Evolutionary conservation across 2,329 filamentous ascomycete species (phyloP), one percentile per base, ranked within the genome.

Genomic region (Colletotrichum coccodes): DNA sequence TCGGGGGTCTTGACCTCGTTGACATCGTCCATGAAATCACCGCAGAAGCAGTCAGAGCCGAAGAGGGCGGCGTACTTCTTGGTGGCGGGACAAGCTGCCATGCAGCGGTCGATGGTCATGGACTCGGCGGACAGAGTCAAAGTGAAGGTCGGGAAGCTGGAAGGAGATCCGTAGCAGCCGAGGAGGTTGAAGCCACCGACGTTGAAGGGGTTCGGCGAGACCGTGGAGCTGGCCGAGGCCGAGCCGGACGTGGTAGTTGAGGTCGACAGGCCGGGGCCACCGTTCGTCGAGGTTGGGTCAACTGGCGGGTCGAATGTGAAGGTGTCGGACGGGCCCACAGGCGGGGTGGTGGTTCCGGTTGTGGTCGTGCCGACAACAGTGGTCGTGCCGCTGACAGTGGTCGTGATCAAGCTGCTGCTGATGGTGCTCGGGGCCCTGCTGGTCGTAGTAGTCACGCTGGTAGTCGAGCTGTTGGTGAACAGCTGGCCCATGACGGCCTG

Each of bases 141-240:
- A 12, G 60, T 16, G 71, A 78, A 79, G 54, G 32, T 61, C 5
- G 73, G 70, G 75, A 79, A 78, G 57, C 75, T 73, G 32, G 71
- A 50, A 14, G 59, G 30, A 34, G 76, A 78, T n/a, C 61, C 59
- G 40, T 72, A 70, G 70, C 78, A 80, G 64, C 78, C 78, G 40
- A 73, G 65, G 63, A 73, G 70, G 49, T 60, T 68, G 71, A 72
- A 78, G 66, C 56, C 65, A 3, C 64, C 68, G 18, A 73, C 57
- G 11, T 44, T 53, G 57, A 18, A 26, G 11, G 68, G 70, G 62
- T 73, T 64, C 57, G 38, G 52, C 16, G 60, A 40, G 16, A 61
- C 36, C 0, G 60, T 53, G 54, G 49, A 30, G 21, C 47, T 32
- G 5, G 65, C 6, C 2, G 49, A 8, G 14, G 9, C 30, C 6